phyloP scores from a whole-genome alignment of 768 basidiomycete genomes.

The Bullera alba region DNA sequence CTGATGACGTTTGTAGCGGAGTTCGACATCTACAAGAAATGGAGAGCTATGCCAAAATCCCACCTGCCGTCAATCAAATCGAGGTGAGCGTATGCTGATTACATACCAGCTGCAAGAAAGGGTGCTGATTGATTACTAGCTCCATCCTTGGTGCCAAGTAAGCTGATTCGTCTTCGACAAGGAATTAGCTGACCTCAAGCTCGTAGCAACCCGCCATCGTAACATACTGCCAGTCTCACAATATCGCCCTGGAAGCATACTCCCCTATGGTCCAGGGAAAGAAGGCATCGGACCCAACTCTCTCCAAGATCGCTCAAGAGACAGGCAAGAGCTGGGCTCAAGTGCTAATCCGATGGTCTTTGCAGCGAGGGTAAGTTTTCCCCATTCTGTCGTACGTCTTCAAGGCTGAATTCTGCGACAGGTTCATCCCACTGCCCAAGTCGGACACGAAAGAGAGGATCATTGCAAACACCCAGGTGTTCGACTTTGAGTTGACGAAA shows the following conservation, averaged over 20 bases:
- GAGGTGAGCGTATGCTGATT: constrained; percentile 19
- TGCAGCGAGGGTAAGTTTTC: constrained; percentile 48
- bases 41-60: constrained; percentile 32
- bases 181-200: neutral
- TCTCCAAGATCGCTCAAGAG: constrained; percentile 33
- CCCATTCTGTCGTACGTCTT: neutral
- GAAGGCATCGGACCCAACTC: constrained; percentile 30
- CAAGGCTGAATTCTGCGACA: constrained; percentile 36
- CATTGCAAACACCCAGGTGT: constrained; percentile 59
- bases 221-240: constrained; percentile 28
- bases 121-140: constrained; percentile 4
- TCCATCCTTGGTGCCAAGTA: constrained; percentile 39
- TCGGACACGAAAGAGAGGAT: constrained; percentile 52
- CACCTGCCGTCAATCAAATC: constrained; percentile 37
- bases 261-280: constrained; percentile 38
- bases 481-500: constrained; percentile 62
- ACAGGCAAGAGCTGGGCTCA: constrained; percentile 47
- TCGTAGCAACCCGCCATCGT: constrained; percentile 31
- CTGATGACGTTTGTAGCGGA: constrained; percentile 15
- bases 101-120: too few relatives aligned
- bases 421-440: constrained; percentile 79
- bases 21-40: constrained; percentile 38
- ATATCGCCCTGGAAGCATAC: constrained; percentile 40
- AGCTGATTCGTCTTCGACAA: neutral
- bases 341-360: constrained; percentile 50